Evolutionary conservation across 306 rosid species (phyloP).

Genomic region (Fragaria ananassa): DNA sequence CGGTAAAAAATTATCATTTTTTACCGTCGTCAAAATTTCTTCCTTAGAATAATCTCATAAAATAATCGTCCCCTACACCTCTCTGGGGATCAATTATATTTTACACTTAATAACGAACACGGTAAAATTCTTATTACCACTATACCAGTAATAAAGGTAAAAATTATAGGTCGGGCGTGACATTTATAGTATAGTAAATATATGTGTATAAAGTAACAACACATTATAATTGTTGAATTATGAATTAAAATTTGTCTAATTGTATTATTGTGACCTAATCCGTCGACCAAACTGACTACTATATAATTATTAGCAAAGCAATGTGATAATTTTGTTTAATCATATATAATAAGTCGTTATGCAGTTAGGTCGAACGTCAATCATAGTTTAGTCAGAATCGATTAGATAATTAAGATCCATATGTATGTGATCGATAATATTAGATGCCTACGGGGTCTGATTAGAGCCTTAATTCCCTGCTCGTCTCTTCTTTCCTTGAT

Average conservation of each 20-base stretch:
- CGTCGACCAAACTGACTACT: slow-evolving; percentile 37
- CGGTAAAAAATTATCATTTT: too few relatives aligned
- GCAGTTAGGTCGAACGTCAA: slow-evolving; percentile 39
- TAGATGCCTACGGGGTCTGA: background rate
- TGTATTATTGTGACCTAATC: slow-evolving; percentile 32
- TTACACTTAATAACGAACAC: too few relatives aligned
- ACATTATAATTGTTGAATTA: background rate
- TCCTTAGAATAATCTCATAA: too few relatives aligned
- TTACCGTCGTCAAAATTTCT: too few relatives aligned
- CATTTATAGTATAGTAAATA: too few relatives aligned
- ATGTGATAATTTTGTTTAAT: slow-evolving; percentile 14
- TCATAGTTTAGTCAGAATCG: slow-evolving; percentile 18
- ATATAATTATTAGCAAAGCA: background rate
- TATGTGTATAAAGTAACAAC: too few relatives aligned
- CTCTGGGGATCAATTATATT: too few relatives aligned
- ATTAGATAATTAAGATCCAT: background rate
- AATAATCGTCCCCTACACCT: too few relatives aligned
- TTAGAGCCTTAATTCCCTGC: background rate
- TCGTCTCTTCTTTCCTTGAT: background rate
- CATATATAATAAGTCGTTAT: slow-evolving; percentile 14
- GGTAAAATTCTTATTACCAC: too few relatives aligned
- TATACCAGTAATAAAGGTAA: too few relatives aligned
- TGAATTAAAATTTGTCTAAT: background rate
- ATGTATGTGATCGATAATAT: background rate
- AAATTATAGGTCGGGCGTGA: too few relatives aligned